These are phyloP conservation scores for Hemisphaericaspora subhashii DNA, from an alignment of 1,139 yeast species.

Conservation along the genomic window DNA sequence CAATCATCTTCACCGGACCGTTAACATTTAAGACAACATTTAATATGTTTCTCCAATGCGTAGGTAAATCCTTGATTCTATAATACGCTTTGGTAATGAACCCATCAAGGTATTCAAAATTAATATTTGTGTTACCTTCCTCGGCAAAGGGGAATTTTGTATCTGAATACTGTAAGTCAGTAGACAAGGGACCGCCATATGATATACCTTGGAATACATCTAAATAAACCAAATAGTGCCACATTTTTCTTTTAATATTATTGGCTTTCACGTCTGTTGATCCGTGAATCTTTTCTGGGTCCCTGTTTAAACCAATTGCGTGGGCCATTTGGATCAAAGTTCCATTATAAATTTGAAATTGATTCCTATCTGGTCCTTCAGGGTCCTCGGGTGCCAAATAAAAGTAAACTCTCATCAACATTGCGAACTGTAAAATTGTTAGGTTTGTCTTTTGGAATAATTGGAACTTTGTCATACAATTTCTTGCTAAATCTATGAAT, in stretches of 20 bases:
- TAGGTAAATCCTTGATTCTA: slow-evolving; percentile 4
- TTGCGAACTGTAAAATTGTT: slow-evolving; percentile 41
- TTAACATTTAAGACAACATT: slow-evolving; percentile 23
- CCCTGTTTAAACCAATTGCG: slow-evolving; percentile 46
- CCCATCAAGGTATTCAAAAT: slow-evolving; percentile 21
- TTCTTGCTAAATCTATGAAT: slow-evolving; percentile 29
- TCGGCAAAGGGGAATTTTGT: slow-evolving; percentile 24
- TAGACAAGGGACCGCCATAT: slow-evolving; percentile 28
- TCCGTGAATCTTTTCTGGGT: slow-evolving; percentile 27
- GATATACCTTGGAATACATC: slow-evolving; percentile 26
- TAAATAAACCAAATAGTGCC: slow-evolving; percentile 27
- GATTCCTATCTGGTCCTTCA: slow-evolving; percentile 48
- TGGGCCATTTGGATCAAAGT: slow-evolving; percentile 41
- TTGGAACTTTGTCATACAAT: slow-evolving; percentile 31
- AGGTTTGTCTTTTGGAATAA: slow-evolving; percentile 22
- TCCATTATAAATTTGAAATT: slow-evolving; percentile 37
- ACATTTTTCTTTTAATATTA: slow-evolving; percentile 30
- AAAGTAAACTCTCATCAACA: slow-evolving; percentile 46
- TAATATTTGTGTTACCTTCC: slow-evolving; percentile 27
- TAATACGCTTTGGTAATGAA: slow-evolving; percentile 7
- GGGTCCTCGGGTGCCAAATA: slow-evolving; percentile 51
- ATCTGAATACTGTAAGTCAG: slow-evolving; percentile 21
- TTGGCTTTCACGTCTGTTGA: slow-evolving; percentile 15
- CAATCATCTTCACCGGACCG: slow-evolving; percentile 18
- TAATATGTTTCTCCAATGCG: slow-evolving; percentile 11